These are phyloP conservation scores for Euphorbia neoarborescens DNA, from an alignment of 441 rosid genomes.

Conservation along the genomic window DNA sequence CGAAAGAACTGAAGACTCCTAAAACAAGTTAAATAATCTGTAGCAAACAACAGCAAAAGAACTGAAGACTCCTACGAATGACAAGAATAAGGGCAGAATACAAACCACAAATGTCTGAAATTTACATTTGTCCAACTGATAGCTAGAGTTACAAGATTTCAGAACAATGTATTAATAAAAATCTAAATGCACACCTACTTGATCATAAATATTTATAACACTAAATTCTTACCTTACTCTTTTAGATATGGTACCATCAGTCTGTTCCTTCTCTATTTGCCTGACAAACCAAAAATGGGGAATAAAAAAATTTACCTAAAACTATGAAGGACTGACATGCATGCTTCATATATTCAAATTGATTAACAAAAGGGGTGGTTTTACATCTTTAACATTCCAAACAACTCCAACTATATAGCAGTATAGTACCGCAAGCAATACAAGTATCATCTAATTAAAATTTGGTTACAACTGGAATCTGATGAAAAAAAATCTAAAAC, in stretches of 20 bases:
- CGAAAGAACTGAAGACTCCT: no score
- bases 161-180: neutral
- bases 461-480: neutral
- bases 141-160: neutral
- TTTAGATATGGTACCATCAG: no score
- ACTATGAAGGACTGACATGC: no score
- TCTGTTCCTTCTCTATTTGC: no score
- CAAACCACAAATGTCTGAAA: neutral
- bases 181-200: no score
- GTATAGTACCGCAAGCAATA: neutral
- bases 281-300: no score
- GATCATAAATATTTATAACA: no score
- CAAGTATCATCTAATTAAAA: neutral
- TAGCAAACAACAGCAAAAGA: neutral
- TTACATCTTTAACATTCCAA: conserved; percentile 1
- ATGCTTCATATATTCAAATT: no score
- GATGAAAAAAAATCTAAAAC: neutral
- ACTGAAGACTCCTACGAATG: neutral
- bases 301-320: no score
- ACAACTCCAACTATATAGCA: neutral
- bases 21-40: neutral
- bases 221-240: no score
- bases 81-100: neutral
- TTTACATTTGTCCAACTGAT: neutral
- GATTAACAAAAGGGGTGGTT: neutral